Evolutionary conservation across 139 green algal genomes (phyloP).

Genomic region (Limnomonas spitsbergensis): DNA sequence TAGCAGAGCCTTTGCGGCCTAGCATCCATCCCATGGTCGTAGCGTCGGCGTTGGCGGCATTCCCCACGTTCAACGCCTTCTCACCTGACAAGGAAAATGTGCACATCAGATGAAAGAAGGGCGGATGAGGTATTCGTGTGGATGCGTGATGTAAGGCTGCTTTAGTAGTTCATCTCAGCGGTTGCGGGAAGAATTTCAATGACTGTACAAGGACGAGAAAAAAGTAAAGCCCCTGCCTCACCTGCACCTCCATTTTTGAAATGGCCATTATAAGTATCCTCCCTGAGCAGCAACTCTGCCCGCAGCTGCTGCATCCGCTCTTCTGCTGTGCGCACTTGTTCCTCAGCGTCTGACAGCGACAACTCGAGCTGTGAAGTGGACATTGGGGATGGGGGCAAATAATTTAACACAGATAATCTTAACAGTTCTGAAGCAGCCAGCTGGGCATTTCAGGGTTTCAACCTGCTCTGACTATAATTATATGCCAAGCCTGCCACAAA

Average conservation of each 20-base stretch:
- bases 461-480: no score
- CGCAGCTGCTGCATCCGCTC: constrained; percentile 56
- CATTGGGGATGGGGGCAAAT: background rate
- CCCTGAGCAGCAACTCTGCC: constrained; percentile 62
- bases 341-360: constrained; percentile 27
- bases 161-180: no score
- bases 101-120: background rate
- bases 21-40: constrained; percentile 66
- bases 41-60: constrained; percentile 48
- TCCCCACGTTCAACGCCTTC: constrained; percentile 45
- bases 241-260: constrained; percentile 66
- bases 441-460: background rate
- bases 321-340: constrained; percentile 45
- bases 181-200: no score
- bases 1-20: constrained; percentile 29
- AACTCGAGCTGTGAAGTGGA: constrained; percentile 21
- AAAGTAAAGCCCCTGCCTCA: constrained; percentile 15
- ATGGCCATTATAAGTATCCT: constrained; percentile 78
- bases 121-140: no score
- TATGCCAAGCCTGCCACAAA: no score
- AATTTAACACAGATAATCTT: background rate
- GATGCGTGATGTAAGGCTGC: no score
- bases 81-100: constrained; percentile 8
- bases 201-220: no score
- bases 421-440: background rate